Evolutionary conservation across 1,284 basidiomycete species (phyloP).

Genomic region (Boletus albobrunnescens): DNA sequence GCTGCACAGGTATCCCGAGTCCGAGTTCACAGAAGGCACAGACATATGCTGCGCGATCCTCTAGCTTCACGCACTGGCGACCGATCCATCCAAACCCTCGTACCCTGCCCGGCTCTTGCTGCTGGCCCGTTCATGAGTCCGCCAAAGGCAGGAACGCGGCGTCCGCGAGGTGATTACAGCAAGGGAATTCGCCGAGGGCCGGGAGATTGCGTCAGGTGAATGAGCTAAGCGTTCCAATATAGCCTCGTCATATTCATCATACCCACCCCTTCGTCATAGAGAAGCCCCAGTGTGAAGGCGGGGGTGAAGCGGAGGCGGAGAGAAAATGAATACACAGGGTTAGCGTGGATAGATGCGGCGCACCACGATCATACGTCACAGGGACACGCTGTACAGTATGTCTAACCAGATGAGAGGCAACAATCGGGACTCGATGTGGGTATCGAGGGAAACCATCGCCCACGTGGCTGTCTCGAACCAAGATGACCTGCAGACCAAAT

Average conservation of each 20-base stretch:
- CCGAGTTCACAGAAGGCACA: conserved; percentile 12
- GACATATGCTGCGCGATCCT: conserved; percentile 3
- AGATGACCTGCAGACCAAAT: not conserved
- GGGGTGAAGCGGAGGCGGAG: conserved; percentile 31
- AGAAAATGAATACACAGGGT: conserved; percentile 12
- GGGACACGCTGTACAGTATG: conserved; percentile 17
- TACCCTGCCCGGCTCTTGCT: conserved; percentile 10
- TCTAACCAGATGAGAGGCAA: conserved; percentile 3
- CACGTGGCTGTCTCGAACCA: conserved; percentile 3
- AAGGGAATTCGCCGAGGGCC: conserved; percentile 10
- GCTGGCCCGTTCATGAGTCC: conserved; percentile 3
- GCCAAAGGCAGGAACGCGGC: conserved; percentile 20
- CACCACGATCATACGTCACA: conserved; percentile 27
- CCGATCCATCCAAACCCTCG: conserved; percentile 6
- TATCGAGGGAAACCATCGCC: conserved; percentile 6
- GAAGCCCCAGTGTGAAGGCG: conserved; percentile 18
- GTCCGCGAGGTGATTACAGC: conserved; percentile 33
- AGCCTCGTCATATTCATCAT: conserved; percentile 11
- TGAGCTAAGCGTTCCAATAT: conserved; percentile 8
- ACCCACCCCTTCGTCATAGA: conserved; percentile 17
- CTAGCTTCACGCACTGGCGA: not conserved
- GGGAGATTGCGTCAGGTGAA: conserved; percentile 11
- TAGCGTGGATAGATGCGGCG: conserved; percentile 1
- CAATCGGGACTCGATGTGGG: conserved; percentile 20
- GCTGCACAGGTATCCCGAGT: not conserved